Percentiles rank a stretch among this genome's conserved stretches.
Evolutionary conservation across 2,329 filamentous ascomycete genomes (phyloP).

Genomic region (Alternaria brassicicola): DNA sequence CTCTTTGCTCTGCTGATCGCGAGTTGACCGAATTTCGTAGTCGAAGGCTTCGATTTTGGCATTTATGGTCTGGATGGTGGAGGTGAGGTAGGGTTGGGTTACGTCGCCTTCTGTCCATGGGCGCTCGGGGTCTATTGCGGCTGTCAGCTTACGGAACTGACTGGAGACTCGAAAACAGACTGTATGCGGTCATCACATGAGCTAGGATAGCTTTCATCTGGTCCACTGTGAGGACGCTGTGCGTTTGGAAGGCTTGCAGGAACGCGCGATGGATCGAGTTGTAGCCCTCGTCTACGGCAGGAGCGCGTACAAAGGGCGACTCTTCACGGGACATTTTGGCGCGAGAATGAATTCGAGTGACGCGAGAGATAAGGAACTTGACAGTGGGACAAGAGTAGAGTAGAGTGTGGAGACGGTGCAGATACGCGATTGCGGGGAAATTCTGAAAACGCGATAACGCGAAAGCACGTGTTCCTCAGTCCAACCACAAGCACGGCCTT

Average conservation of each 20-base stretch:
- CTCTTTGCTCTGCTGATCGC: conserved; percentile 69
- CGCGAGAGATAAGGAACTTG: not conserved
- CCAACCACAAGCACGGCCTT: not conserved
- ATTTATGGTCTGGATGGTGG: conserved; percentile 74
- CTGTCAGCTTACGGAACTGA: conserved; percentile 6
- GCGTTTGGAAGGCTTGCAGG: conserved; percentile 83
- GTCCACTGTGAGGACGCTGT: conserved; percentile 75
- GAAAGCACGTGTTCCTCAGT: conserved; percentile 20
- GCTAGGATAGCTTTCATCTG: conserved; percentile 78
- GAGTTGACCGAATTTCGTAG: conserved; percentile 79
- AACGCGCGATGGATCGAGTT: conserved; percentile 79
- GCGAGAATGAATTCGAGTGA: not conserved
- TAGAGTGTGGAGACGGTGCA: not conserved
- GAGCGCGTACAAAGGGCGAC: conserved; percentile 21
- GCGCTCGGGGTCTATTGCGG: conserved; percentile 46
- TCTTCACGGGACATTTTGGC: conserved; percentile 23
- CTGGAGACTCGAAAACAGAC: conserved; percentile 37
- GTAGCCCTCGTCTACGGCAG: conserved; percentile 23
- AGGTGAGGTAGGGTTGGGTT: conserved; percentile 68
- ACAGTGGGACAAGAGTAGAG: not conserved
- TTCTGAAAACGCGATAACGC: conserved; percentile 23
- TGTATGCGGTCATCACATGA: conserved; percentile 68
- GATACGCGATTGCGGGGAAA: conserved; percentile 10
- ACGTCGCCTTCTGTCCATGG: conserved; percentile 66
- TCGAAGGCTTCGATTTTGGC: conserved; percentile 78